Evolutionary conservation across 2,329 filamentous ascomycete species (phyloP), one percentile per base, ranked within the genome.

Genomic region (Nigrospora osmanthi): DNA sequence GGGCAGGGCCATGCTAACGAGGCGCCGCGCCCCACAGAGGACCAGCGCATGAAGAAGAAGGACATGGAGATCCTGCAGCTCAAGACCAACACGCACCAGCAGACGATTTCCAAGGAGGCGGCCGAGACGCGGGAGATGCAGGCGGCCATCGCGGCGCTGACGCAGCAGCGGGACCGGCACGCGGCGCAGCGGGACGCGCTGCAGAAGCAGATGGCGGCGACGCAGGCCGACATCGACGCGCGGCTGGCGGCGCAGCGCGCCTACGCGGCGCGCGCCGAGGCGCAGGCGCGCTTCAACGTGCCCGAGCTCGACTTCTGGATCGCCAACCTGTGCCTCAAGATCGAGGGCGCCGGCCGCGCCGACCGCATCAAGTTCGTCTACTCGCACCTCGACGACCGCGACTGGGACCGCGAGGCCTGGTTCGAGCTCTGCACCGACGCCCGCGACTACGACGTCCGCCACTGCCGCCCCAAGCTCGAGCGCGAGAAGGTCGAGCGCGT

Each of bases 281-380:
- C 84, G 2, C 91, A 97, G 68, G 80, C 86, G 44, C 80, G 89
- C 32, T 87, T 91, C 66, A 97, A 98, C 65, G 79, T 87, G 37
- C 93, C 93, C 0, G 93, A 98, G 69, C 75, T 98, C 38, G 87
- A 90, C 54, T 97, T 97, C 62, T 98, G 93, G 93, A 87, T 95
- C 62, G 85, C 85, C 44, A 93, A 91, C 61, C 71, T 98, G 48
- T 90, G 91, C 47, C 65, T 97, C 60, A 75, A 85, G 49, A 94
- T 98, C 58, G 91, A 97, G 60, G 91, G 91, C 2, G 87, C 87
- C 0, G 90, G 88, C 1, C 78, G 80, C 59, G 83, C 87, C 50
- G 90, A 96, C 65, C 78, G 87, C 23, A 72, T 98, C 54, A 91
- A 91, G 65, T 95, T 98, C 62, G 78, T 93, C 3, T 98, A 89